Evolutionary conservation across 2,329 filamentous ascomycete genomes (phyloP).

Genomic region (Kalmusia sp.): DNA sequence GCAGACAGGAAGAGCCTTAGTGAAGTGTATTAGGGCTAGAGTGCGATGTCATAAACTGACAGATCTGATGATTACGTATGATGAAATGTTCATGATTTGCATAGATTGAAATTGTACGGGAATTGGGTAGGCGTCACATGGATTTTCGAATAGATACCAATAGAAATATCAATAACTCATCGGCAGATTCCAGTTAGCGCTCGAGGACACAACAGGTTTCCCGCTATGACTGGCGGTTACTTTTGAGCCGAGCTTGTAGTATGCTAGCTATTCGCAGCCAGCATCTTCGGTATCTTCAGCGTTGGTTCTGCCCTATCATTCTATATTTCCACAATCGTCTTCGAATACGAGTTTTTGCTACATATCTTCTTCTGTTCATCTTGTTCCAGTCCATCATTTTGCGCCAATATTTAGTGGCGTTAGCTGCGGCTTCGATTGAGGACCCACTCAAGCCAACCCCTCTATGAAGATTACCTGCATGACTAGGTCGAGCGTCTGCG

Average conservation of each 20-base stretch:
- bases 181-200: too few relatives aligned
- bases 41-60: neutral
- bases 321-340: too few relatives aligned
- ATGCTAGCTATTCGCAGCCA: too few relatives aligned
- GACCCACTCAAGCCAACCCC: neutral
- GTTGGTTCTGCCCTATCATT: too few relatives aligned
- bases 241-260: too few relatives aligned
- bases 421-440: neutral
- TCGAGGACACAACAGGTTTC: neutral
- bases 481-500: neutral
- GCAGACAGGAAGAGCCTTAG: conserved; percentile 37
- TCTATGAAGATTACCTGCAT: too few relatives aligned
- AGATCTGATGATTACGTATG: neutral
- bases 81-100: neutral
- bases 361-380: too few relatives aligned
- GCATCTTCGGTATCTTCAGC: too few relatives aligned
- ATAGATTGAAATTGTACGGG: neutral
- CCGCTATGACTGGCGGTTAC: too few relatives aligned
- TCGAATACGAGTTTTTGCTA: too few relatives aligned
- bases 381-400: too few relatives aligned
- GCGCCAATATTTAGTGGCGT: neutral
- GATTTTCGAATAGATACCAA: neutral
- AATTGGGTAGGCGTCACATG: neutral
- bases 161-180: neutral
- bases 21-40: conserved; percentile 38